Evolutionary conservation across 2,329 filamentous ascomycete genomes (phyloP).

Genomic region (Tolypocladium ophioglossoides): DNA sequence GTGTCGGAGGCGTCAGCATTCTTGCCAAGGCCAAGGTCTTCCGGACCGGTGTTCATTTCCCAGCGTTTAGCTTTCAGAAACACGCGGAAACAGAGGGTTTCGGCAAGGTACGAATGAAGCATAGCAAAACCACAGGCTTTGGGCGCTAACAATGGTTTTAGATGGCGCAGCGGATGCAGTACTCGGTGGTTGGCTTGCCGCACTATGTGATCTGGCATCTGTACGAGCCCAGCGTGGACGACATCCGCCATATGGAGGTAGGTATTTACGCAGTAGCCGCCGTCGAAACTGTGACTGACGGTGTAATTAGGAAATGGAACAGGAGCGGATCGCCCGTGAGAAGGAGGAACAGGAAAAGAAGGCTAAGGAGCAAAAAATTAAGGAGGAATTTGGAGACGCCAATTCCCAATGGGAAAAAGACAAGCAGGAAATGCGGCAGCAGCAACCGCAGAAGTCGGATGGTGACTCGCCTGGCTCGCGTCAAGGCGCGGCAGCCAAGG

Average conservation of each 20-base stretch:
- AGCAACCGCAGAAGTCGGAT: constrained; percentile 3
- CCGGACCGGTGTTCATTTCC: constrained; percentile 90
- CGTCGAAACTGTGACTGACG: constrained; percentile 3
- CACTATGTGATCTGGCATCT: constrained; percentile 99
- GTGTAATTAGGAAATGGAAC: constrained; percentile 70
- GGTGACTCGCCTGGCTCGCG: background rate
- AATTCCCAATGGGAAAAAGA: constrained; percentile 83
- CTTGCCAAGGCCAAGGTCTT: constrained; percentile 94
- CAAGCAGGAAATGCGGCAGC: constrained; percentile 64
- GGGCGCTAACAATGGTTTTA: constrained; percentile 21
- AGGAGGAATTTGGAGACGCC: constrained; percentile 68
- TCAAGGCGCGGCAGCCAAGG: constrained; percentile 4
- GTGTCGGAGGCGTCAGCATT: constrained; percentile 94
- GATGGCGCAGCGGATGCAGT: constrained; percentile 97
- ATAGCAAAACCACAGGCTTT: background rate
- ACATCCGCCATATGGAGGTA: constrained; percentile 92
- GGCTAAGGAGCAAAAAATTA: constrained; percentile 61
- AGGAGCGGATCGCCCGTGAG: constrained; percentile 70
- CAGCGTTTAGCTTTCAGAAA: constrained; percentile 96
- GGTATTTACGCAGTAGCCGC: constrained; percentile 7
- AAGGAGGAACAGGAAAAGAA: constrained; percentile 58
- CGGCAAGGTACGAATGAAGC: constrained; percentile 66
- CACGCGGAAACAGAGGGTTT: constrained; percentile 98
- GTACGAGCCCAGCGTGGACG: constrained; percentile 97
- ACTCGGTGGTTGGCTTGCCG: constrained; percentile 86